Conservation (phyloP, 148 eudicot species). For the Rhododendron ferrugineum region DNA sequence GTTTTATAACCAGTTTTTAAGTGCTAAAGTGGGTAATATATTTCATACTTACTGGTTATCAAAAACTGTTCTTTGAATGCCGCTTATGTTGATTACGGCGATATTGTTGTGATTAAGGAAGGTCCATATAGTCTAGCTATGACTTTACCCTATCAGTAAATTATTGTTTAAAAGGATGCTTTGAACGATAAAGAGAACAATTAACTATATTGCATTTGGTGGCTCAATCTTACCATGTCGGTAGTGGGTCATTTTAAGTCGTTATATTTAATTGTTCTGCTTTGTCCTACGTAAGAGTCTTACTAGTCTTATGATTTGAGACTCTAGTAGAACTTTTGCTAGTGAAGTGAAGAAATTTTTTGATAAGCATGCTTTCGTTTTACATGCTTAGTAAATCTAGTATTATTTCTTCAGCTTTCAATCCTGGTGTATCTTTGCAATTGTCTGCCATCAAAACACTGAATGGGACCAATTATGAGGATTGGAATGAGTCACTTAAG, state of each 20-base stretch:
- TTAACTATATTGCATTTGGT: not conserved
- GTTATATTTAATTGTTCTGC: not conserved
- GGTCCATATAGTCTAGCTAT: no score
- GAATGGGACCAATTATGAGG: not conserved
- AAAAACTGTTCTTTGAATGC: no score
- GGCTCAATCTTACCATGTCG: not conserved
- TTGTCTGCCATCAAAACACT: not conserved
- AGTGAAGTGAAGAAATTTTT: not conserved
- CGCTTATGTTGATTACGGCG: no score
- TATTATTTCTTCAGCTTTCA: not conserved
- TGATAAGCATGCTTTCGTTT: not conserved
- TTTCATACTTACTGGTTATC: no score
- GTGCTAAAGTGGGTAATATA: no score
- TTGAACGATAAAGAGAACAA: no score
- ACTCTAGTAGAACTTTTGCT: not conserved
- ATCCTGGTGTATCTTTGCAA: not conserved
- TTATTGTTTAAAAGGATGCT: no score
- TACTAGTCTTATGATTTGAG: not conserved
- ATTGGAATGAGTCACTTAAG: not conserved
- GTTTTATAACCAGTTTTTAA: no score
- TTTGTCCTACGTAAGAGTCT: not conserved
- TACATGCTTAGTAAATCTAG: not conserved
- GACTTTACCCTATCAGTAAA: no score
- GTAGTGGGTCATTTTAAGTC: not conserved
- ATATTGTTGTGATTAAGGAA: no score